Base-by-base conservation (phyloP, 2,329 filamentous ascomycete species). In the Clarireedia hainanense region DNA sequence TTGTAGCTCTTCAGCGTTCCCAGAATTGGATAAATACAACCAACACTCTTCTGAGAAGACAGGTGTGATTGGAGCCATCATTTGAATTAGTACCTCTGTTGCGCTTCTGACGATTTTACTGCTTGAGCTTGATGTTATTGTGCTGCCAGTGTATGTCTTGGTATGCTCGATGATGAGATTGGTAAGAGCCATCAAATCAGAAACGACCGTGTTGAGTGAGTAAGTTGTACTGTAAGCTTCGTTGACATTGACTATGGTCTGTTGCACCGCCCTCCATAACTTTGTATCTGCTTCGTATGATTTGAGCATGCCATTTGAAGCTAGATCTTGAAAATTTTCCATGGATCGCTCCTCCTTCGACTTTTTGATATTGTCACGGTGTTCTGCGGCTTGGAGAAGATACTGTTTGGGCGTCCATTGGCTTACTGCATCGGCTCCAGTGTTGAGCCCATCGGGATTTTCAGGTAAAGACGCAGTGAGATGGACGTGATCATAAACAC, bases 31-130 rank as follows among this genome's bases (percentile, higher is more conserved):
- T 12, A 49, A n/a, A 45, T 45, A 76, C 52, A 24, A 5, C 88
- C 88, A 95, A 69, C 84, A 88, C 72, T 95, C 89, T 63, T 92
- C 89, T 1, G 89, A 80, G 57, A 94, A 83, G 0, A 87, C 88
- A 0, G 91, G 91, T 0, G 88, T 82, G 52, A 95, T 83, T 4
- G 91, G 91, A 0, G 89, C 87, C 63, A 91, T 75, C 73, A 95
- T 81, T 50, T 82, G 81, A 42, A 92, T 68, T 7, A 95, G 77
- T 3, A 76, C 73, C 1, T 76, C 55, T n/a, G 30, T 57, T 17
- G 55, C 50, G 4, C 40, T 45, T 20, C 37, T 6, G 12, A 55
- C 30, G 45, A 74, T 71, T 36, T 36, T 1, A n/a, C 2, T 14
- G 5, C 2, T 15, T n/a, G 12, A n/a, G n/a, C 24, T n/a, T 7